These are phyloP conservation scores for Claviceps sp. DNA, from an alignment of 2,329 filamentous ascomycete species.

Conservation along the genomic window DNA sequence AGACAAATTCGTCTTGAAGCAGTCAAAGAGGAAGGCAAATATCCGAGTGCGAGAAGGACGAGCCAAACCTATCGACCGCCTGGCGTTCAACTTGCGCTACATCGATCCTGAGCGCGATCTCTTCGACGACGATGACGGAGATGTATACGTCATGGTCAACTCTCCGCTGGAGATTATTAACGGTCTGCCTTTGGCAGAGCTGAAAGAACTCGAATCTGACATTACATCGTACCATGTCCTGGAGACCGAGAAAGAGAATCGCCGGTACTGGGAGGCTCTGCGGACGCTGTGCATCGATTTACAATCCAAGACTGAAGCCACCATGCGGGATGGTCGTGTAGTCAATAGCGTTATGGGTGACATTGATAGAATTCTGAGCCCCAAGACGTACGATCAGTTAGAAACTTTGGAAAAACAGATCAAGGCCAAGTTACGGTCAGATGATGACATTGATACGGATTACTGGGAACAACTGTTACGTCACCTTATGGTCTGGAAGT, in stretches of 20 bases:
- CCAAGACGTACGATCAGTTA: slow-evolving; percentile 80
- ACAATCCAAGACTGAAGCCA: slow-evolving; percentile 49
- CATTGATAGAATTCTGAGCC: slow-evolving; percentile 73
- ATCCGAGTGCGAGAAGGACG: slow-evolving; percentile 86
- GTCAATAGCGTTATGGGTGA: slow-evolving; percentile 74
- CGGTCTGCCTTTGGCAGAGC: slow-evolving; percentile 49
- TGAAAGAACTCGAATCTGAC: slow-evolving; percentile 67
- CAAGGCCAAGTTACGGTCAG: slow-evolving; percentile 67
- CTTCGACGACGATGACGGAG: slow-evolving; percentile 72
- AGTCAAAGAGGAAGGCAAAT: slow-evolving; percentile 95
- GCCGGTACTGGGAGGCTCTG: slow-evolving; percentile 88
- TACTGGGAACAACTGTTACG: slow-evolving; percentile 93
- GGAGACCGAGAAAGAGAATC: slow-evolving; percentile 64
- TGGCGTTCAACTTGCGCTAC: slow-evolving; percentile 80
- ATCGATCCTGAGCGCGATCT: slow-evolving; percentile 75
- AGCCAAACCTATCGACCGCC: slow-evolving; percentile 84
- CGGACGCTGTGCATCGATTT: slow-evolving; percentile 70
- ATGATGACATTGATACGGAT: slow-evolving; percentile 89
- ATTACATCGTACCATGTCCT: slow-evolving; percentile 69
- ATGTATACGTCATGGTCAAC: slow-evolving; percentile 60
- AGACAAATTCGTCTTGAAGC: slow-evolving; percentile 88
- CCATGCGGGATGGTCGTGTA: slow-evolving; percentile 53
- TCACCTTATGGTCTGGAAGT: slow-evolving; percentile 80
- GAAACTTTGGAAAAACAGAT: slow-evolving; percentile 79
- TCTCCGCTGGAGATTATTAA: slow-evolving; percentile 74